These are phyloP conservation scores for Globisporangium barbulae DNA, from an alignment of 352 stramenopile species.

Conservation along the genomic window DNA sequence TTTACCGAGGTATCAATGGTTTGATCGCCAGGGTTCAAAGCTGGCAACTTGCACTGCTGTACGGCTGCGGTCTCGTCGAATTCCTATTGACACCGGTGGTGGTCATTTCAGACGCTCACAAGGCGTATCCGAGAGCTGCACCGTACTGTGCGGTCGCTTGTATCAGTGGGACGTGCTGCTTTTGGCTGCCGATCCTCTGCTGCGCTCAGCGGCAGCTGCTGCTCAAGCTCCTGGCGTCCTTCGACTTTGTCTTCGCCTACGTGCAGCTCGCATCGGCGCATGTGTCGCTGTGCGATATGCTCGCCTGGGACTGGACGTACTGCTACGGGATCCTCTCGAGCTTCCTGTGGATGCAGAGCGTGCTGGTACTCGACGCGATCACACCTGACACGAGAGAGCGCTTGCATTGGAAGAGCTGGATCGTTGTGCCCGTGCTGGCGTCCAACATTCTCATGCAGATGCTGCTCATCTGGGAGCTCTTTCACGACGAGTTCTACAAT, in stretches of 20 bases:
- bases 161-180: neutral
- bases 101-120: neutral
- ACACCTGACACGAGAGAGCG: constrained; percentile 13
- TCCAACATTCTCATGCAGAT: constrained; percentile 13
- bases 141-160: no score
- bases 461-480: neutral
- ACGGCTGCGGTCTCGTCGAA: neutral
- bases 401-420: constrained; percentile 8
- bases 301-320: constrained; percentile 11
- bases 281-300: constrained; percentile 13
- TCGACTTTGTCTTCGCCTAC: constrained; percentile 25
- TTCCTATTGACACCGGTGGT: neutral
- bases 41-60: neutral
- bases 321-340: constrained; percentile 1
- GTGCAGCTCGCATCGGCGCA: constrained; percentile 15
- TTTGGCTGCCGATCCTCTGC: constrained; percentile 3
- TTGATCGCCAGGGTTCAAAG: neutral
- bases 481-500: constrained; percentile 13
- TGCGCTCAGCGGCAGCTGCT: constrained; percentile 17
- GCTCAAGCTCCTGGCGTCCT: constrained; percentile 20
- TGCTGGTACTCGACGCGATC: constrained; percentile 22
- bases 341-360: constrained; percentile 23
- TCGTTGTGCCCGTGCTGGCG: constrained; percentile 6
- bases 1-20: neutral
- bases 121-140: neutral